These are phyloP conservation scores for Musa beccarii DNA, from an alignment of 176 grass and related monocot species.

Conservation along the genomic window DNA sequence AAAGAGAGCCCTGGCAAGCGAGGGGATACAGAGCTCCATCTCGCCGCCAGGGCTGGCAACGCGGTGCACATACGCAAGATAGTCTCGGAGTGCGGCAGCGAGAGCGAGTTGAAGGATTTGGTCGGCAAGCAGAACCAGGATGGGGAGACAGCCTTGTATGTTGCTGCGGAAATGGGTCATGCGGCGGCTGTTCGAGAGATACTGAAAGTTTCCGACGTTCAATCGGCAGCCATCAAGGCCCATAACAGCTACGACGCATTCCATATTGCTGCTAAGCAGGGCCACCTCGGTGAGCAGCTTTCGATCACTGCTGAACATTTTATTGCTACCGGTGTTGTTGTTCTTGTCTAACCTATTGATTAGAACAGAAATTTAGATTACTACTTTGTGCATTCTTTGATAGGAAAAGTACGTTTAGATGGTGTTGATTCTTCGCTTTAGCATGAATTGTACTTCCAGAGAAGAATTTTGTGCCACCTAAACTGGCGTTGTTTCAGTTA, in stretches of 20 bases:
- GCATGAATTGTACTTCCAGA: neutral
- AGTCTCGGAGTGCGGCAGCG: conserved; percentile 1
- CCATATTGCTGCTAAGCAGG: conserved; percentile 24
- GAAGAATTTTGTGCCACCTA: neutral
- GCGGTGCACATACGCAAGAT: conserved; percentile 6
- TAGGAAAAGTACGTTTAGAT: neutral
- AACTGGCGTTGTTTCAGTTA: neutral
- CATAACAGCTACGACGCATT: conserved; percentile 19
- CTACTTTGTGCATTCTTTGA: neutral
- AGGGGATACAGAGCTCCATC: conserved; percentile 16
- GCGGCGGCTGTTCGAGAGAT: conserved; percentile 12
- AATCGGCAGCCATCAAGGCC: conserved; percentile 15
- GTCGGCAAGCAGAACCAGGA: conserved; percentile 22
- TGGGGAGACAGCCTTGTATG: conserved; percentile 14
- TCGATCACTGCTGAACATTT: neutral
- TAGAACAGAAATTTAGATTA: neutral
- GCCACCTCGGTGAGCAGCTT: conserved; percentile 7
- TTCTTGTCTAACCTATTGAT: neutral
- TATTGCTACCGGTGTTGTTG: neutral
- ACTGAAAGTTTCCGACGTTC: conserved; percentile 17
- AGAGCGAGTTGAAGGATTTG: conserved; percentile 5
- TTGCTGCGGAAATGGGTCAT: conserved; percentile 20
- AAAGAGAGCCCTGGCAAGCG: conserved; percentile 16
- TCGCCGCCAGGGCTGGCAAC: conserved; percentile 12
- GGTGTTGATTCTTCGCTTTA: neutral